Conservation (phyloP, 2,329 filamentous ascomycete genomes). For the Cladosporium sp. region DNA sequence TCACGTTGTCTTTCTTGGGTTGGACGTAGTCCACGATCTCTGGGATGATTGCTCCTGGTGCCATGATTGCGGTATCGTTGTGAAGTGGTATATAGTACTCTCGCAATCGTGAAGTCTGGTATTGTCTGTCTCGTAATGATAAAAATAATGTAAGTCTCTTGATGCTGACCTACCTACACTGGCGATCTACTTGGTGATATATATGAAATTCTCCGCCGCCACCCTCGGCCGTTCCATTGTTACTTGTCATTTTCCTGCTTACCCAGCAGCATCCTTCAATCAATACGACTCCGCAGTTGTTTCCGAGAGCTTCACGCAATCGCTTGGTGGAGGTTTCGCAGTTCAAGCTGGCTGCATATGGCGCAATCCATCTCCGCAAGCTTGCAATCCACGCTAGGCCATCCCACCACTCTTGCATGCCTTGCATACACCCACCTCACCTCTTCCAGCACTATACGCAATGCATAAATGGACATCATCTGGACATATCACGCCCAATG, state of each 20-base stretch:
- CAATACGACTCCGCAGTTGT: background rate
- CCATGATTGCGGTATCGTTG: constrained; percentile 21
- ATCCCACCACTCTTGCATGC: background rate
- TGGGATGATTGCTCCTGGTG: constrained; percentile 25
- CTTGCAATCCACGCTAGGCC: constrained; percentile 28
- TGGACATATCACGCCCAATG: background rate
- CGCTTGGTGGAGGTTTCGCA: constrained; percentile 17
- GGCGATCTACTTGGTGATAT: background rate
- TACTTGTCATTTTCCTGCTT: constrained; percentile 4
- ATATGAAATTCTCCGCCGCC: background rate
- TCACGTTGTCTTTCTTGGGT: constrained; percentile 64
- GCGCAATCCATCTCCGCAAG: constrained; percentile 28
- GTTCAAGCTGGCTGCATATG: constrained; percentile 16
- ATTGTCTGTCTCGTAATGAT: background rate
- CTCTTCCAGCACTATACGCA: background rate
- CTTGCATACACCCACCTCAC: background rate
- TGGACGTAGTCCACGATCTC: constrained; percentile 62
- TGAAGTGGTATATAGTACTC: background rate
- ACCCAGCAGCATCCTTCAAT: background rate
- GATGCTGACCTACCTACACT: background rate
- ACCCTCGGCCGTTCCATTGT: background rate
- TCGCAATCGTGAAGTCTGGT: background rate
- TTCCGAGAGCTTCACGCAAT: background rate
- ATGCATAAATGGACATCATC: background rate
- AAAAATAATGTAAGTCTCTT: background rate